Evolutionary conservation across 2,329 filamentous ascomycete genomes (phyloP).

Genomic region (Alternaria hordeiaustralica): DNA sequence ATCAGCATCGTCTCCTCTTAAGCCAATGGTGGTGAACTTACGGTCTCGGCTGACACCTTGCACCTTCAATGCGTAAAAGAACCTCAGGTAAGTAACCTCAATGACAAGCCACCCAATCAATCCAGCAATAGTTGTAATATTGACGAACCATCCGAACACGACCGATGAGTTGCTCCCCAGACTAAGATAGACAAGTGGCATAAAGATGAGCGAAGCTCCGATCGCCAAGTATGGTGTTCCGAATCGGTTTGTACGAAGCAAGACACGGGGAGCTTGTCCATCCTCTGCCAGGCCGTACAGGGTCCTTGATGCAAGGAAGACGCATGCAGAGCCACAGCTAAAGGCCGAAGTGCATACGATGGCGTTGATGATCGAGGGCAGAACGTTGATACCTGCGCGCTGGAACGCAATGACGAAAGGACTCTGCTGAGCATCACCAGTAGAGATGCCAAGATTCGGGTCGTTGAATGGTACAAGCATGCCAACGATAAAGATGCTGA

Average conservation of each 20-base stretch:
- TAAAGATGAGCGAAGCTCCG: constrained; percentile 62
- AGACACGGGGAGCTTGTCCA: constrained; percentile 20
- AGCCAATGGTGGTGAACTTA: not conserved
- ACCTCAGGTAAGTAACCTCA: constrained; percentile 62
- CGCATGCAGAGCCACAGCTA: not conserved
- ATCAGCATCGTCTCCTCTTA: not conserved
- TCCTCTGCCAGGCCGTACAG: constrained; percentile 23
- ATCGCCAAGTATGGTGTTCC: constrained; percentile 74
- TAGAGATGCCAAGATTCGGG: constrained; percentile 54
- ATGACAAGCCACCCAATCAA: constrained; percentile 59
- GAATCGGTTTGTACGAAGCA: constrained; percentile 54
- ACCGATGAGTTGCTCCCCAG: constrained; percentile 48
- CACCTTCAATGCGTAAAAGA: constrained; percentile 46
- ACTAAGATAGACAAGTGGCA: constrained; percentile 64
- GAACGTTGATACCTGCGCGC: constrained; percentile 68
- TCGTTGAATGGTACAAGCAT: constrained; percentile 64
- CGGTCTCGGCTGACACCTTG: constrained; percentile 54
- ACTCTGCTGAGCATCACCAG: constrained; percentile 32
- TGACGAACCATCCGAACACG: constrained; percentile 70
- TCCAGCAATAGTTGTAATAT: constrained; percentile 64
- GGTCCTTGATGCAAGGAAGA: constrained; percentile 13
- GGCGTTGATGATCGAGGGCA: constrained; percentile 76
- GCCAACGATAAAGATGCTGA: constrained; percentile 59
- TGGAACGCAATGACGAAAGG: constrained; percentile 68
- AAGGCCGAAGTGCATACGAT: constrained; percentile 73